Conservation (phyloP, 257 asterid genomes). For the Ilex asprella region DNA sequence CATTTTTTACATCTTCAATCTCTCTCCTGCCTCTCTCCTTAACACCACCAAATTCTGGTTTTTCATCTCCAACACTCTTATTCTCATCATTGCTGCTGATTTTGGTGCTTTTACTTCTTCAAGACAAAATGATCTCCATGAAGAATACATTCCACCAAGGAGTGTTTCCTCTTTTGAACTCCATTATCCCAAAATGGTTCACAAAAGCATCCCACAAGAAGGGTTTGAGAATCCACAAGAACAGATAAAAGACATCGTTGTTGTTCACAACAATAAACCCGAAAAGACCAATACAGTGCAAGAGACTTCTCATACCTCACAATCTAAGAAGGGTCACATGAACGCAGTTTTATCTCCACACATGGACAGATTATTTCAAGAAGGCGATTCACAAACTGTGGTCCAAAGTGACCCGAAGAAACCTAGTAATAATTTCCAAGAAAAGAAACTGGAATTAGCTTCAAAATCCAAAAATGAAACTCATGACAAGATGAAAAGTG, state of each 20-base stretch:
- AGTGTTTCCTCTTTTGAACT: slow-evolving; percentile 8
- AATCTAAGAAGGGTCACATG: too few relatives aligned
- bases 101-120: slow-evolving; percentile 38
- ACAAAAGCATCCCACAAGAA: neutral
- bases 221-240: slow-evolving; percentile 19
- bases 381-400: neutral
- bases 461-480: neutral
- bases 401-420: neutral
- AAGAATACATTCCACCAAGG: slow-evolving; percentile 10
- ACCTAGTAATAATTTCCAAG: too few relatives aligned
- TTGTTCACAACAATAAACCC: neutral
- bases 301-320: too few relatives aligned
- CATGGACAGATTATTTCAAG: neutral
- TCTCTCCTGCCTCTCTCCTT: slow-evolving; percentile 42
- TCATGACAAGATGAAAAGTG: slow-evolving; percentile 1
- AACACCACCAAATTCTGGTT: slow-evolving; percentile 66
- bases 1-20: slow-evolving; percentile 41
- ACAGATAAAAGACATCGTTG: slow-evolving; percentile 23
- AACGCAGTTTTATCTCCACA: too few relatives aligned
- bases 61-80: slow-evolving; percentile 51
- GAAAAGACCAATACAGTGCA: slow-evolving; percentile 2
- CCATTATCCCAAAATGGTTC: neutral
- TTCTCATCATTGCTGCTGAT: slow-evolving; percentile 55
- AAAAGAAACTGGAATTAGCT: neutral
- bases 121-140: slow-evolving; percentile 11